Base-by-base conservation (phyloP, 495 filamentous ascomycete genomes). In the Arthonia radiata region DNA sequence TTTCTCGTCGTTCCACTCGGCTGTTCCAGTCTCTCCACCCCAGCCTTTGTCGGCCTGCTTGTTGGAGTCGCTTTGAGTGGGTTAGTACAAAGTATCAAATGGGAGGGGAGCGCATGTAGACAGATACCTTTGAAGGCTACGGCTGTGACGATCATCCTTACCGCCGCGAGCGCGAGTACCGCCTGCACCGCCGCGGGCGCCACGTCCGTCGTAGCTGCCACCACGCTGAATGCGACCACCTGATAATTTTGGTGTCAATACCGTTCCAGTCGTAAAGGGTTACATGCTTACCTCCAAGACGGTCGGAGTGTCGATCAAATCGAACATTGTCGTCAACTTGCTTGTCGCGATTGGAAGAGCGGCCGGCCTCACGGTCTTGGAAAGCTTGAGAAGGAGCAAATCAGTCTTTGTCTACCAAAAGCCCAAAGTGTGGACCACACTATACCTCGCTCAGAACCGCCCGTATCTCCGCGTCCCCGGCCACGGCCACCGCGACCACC, bases 21-120 rank as follows among this genome's bases (percentile, higher is more conserved):
- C 72, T 16, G 66, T 54, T 46, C 81, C 86, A 42, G 70, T 70
- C 30, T 60, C 60, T 44, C 57, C 71, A 40, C 81, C 86, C 86
- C 86, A 97, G 35, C 77, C 73, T 44, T 79, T 75, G 43, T 64
- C 68, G 40, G 77, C 71, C 55, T 90, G 76, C 67, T 94, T 97
- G 43, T 79, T 75, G 41, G 81, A 73, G 39, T 89, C 81, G 38
- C 80, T 76, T 25, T 18, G 25, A 25, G 15, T 25, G 11, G 23
- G 27, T 51, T 30, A 33, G 33, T 13, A 31, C n/a, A n/a, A n/a
- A n/a, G n/a, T n/a, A n/a, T n/a, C n/a, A n/a, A n/a, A n/a, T n/a
- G n/a, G n/a, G n/a, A n/a, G n/a, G n/a, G n/a, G n/a, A n/a, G n/a
- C 5, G 7, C 22, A 14, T 28, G 15, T 16, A 33, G 14, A 16